Conservation (phyloP, 1,284 basidiomycete species). For the Puccinia horiana region DNA sequence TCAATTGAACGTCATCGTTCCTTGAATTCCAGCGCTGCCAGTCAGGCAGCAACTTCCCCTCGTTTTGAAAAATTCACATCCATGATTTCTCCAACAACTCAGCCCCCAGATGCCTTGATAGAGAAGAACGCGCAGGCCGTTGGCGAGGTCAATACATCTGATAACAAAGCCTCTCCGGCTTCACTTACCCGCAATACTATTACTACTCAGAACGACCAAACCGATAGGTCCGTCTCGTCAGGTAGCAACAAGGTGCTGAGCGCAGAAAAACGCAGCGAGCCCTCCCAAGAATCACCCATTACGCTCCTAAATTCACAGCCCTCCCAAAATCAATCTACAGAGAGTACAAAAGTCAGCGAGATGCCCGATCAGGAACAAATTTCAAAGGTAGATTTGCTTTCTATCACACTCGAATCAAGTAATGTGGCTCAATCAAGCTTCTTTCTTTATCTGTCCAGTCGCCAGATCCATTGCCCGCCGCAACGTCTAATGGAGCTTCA, state of each 20-base stretch:
- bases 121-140: constrained; percentile 17
- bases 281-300: background rate
- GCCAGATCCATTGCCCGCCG: too few species aligned
- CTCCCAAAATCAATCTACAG: background rate
- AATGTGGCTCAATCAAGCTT: background rate
- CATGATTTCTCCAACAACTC: background rate
- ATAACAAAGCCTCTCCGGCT: background rate
- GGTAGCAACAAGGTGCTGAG: background rate
- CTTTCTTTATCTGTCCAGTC: background rate
- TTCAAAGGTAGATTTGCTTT: background rate
- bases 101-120: constrained; percentile 14
- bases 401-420: background rate
- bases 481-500: background rate
- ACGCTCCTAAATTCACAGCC: background rate
- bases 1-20: constrained; percentile 15
- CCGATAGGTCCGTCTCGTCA: background rate
- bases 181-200: background rate
- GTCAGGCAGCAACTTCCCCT: constrained; percentile 41
- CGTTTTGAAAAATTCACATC: constrained; percentile 9
- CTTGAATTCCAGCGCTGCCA: constrained; percentile 25
- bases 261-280: background rate
- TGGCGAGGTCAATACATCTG: background rate
- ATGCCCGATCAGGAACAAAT: background rate
- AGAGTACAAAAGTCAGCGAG: background rate
- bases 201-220: background rate